Conservation (phyloP, 140 eudicot species). For the Flaveria floridana region DNA sequence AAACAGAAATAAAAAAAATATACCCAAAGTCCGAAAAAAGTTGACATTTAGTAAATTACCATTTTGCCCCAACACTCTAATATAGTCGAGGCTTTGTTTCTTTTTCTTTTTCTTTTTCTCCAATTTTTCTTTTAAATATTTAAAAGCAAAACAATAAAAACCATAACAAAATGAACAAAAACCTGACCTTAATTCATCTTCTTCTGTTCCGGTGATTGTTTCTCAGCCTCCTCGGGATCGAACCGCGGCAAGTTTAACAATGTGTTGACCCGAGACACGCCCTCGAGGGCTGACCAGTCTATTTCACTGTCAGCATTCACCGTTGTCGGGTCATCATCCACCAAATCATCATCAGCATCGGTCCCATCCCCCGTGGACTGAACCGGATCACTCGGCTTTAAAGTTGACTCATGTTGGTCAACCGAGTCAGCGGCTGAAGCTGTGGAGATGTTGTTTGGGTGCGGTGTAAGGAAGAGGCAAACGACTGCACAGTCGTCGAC, state of each 20-base stretch:
- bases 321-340: slow-evolving; percentile 28
- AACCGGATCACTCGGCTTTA: neutral
- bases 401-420: slow-evolving; percentile 31
- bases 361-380: slow-evolving; percentile 11
- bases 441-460: slow-evolving; percentile 29
- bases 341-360: slow-evolving; percentile 35
- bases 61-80: slow-evolving; percentile 70
- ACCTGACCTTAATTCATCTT: slow-evolving; percentile 32
- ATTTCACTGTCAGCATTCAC: slow-evolving; percentile 32
- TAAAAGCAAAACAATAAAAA: slow-evolving; percentile 17
- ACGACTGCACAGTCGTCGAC: slow-evolving; percentile 55
- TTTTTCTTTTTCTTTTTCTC: neutral
- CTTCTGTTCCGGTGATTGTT: slow-evolving; percentile 29
- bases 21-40: slow-evolving; percentile 24
- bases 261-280: slow-evolving; percentile 84
- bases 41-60: slow-evolving; percentile 44
- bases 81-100: slow-evolving; percentile 51
- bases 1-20: neutral
- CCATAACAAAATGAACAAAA: slow-evolving; percentile 19
- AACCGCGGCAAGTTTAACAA: slow-evolving; percentile 70
- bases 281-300: slow-evolving; percentile 88
- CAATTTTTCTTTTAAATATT: slow-evolving; percentile 7
- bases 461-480: slow-evolving; percentile 41
- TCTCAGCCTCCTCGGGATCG: slow-evolving; percentile 52
- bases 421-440: slow-evolving; percentile 35